These are phyloP conservation scores for Candolleomyces efflorescens DNA, from an alignment of 768 basidiomycete species.

Conservation along the genomic window DNA sequence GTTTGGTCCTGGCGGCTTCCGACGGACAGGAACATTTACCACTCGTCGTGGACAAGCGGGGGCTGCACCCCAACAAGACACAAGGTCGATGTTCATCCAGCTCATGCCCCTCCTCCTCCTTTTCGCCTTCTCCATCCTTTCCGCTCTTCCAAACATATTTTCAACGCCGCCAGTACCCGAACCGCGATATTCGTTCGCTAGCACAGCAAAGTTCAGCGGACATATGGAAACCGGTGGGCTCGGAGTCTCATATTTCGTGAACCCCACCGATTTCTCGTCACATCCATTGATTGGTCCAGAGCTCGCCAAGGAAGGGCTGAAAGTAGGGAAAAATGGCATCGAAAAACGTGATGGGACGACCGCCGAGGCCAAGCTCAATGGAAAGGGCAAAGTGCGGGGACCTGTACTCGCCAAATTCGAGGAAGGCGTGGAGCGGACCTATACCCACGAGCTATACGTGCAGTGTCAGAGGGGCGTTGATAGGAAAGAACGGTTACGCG, in stretches of 20 bases:
- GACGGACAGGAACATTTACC: constrained; percentile 33
- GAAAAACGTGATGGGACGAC: constrained; percentile 15
- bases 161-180: constrained; percentile 64
- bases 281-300: constrained; percentile 76
- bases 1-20: constrained; percentile 84
- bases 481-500: constrained; percentile 62
- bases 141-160: constrained; percentile 76
- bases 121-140: constrained; percentile 79
- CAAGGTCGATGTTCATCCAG: constrained; percentile 66
- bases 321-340: constrained; percentile 27
- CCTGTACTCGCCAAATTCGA: constrained; percentile 64
- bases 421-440: constrained; percentile 66
- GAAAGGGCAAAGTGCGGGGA: constrained; percentile 37
- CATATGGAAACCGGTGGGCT: constrained; percentile 67
- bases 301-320: constrained; percentile 47
- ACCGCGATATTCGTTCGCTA: constrained; percentile 71
- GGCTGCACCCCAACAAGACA: constrained; percentile 31
- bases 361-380: constrained; percentile 12
- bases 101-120: constrained; percentile 82
- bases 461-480: constrained; percentile 72
- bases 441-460: constrained; percentile 63
- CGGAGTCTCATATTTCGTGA: constrained; percentile 82
- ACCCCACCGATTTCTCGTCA: constrained; percentile 66
- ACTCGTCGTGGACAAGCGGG: constrained; percentile 9
- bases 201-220: constrained; percentile 57